Evolutionary conservation across 148 eudicot species (phyloP).

Genomic region (Silene conica): DNA sequence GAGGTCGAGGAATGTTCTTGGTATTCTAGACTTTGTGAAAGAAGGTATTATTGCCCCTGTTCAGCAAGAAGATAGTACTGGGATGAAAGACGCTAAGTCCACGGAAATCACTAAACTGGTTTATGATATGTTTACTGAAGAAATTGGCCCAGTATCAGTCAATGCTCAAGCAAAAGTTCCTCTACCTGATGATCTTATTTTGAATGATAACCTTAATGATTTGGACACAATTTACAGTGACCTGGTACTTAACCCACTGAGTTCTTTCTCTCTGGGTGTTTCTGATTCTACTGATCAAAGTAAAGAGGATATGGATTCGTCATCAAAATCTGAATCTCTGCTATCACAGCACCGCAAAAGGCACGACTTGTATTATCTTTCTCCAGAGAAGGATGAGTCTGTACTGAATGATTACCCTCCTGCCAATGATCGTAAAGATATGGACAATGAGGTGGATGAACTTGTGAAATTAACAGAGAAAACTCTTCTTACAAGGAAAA

Average conservation of each 20-base stretch:
- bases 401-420: conserved; percentile 58
- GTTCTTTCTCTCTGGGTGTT: conserved; percentile 51
- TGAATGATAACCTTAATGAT: conserved; percentile 52
- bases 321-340: conserved; percentile 56
- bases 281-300: conserved; percentile 24
- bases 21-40: conserved; percentile 53
- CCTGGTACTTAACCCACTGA: conserved; percentile 32
- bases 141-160: conserved; percentile 72
- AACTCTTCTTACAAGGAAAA: conserved; percentile 62
- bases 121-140: conserved; percentile 55
- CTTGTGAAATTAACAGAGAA: conserved; percentile 77
- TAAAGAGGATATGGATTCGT: conserved; percentile 51
- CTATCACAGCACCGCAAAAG: conserved; percentile 76
- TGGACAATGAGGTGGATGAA: conserved; percentile 43
- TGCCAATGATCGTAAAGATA: conserved; percentile 52
- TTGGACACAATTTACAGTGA: conserved; percentile 66
- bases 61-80: conserved; percentile 26
- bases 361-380: conserved; percentile 80
- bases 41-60: conserved; percentile 31
- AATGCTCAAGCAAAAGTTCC: conserved; percentile 74
- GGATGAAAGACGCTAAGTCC: conserved; percentile 29
- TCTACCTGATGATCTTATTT: conserved; percentile 61
- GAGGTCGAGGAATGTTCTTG: conserved; percentile 69
- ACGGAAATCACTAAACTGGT: conserved; percentile 40
- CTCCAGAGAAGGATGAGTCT: conserved; percentile 49